Conservation (phyloP, 2,329 filamentous ascomycete genomes). For the Davidsoniella neocaledoniae region DNA sequence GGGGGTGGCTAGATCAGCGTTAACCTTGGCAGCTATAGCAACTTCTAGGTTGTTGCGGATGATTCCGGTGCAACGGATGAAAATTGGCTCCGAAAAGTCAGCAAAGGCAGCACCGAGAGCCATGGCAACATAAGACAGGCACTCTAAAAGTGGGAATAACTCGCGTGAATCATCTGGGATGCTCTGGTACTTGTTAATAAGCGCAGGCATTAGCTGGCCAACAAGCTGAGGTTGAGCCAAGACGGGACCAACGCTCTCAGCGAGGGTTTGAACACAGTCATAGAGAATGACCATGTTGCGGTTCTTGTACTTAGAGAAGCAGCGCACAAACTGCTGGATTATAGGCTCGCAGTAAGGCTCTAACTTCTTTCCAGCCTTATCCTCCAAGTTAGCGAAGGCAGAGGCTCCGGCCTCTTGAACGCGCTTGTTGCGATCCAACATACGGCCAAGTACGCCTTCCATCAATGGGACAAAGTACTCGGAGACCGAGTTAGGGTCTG, state of each 20-base stretch:
- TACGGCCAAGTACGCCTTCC: slow-evolving; percentile 84
- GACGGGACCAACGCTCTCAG: slow-evolving; percentile 72
- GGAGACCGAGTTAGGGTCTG: slow-evolving; percentile 47
- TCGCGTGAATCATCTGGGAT: slow-evolving; percentile 81
- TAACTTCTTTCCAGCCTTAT: slow-evolving; percentile 69
- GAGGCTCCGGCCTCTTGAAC: slow-evolving; percentile 94
- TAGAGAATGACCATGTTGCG: slow-evolving; percentile 98
- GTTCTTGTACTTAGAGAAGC: slow-evolving; percentile 93
- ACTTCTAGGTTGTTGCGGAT: slow-evolving; percentile 85
- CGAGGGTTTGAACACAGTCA: slow-evolving; percentile 93
- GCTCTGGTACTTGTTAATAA: slow-evolving; percentile 75
- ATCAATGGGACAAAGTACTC: slow-evolving; percentile 89
- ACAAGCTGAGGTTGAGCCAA: slow-evolving; percentile 71
- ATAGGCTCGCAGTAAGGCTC: slow-evolving; percentile 81
- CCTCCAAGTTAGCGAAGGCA: slow-evolving; percentile 88
- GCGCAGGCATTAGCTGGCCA: slow-evolving; percentile 75
- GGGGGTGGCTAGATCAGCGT: slow-evolving; percentile 55
- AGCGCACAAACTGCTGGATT: slow-evolving; percentile 77
- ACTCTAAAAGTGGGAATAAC: slow-evolving; percentile 89
- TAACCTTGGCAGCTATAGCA: slow-evolving; percentile 50
- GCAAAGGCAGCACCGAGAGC: slow-evolving; percentile 70
- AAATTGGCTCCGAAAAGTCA: slow-evolving; percentile 74
- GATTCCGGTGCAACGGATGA: slow-evolving; percentile 73
- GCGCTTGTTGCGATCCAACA: slow-evolving; percentile 95
- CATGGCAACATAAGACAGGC: slow-evolving; percentile 81